A percentile compares a stretch with the other conserved stretches of the same genome.
Evolutionary conservation across 805 yeast genomes (phyloP).

Genomic region (Hanseniaspora vineae): DNA sequence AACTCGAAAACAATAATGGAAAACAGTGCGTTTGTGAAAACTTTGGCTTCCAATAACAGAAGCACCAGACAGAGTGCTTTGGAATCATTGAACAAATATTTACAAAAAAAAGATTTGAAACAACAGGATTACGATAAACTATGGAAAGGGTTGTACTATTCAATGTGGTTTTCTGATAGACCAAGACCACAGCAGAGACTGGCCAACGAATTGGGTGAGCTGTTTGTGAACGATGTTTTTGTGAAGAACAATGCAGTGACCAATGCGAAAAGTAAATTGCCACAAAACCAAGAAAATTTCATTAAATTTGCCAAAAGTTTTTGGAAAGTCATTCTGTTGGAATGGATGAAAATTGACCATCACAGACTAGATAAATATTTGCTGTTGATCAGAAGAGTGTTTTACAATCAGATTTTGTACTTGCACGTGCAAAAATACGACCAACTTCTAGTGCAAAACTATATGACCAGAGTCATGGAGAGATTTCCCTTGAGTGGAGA

Average conservation of each 20-base stretch:
- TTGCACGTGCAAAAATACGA: slow-evolving; percentile 46
- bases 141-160: slow-evolving; percentile 91
- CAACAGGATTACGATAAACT: slow-evolving; percentile 59
- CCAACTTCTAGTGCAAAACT: slow-evolving; percentile 30
- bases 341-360: slow-evolving; percentile 78
- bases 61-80: slow-evolving; percentile 64
- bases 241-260: slow-evolving; percentile 4
- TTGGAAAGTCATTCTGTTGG: slow-evolving; percentile 65
- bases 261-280: slow-evolving; percentile 5
- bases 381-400: slow-evolving; percentile 63
- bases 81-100: slow-evolving; percentile 45
- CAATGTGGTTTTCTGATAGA: slow-evolving; percentile 95
- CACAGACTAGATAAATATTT: slow-evolving; percentile 79
- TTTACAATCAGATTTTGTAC: slow-evolving; percentile 50
- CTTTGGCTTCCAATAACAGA: slow-evolving; percentile 69
- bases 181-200: slow-evolving; percentile 84
- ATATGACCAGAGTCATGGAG: slow-evolving; percentile 29
- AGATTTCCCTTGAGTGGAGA: slow-evolving; percentile 45
- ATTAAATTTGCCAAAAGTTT: slow-evolving; percentile 56
- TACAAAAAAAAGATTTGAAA: slow-evolving; percentile 29
- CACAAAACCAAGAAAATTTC: slow-evolving; percentile 22
- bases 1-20: neutral
- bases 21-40: slow-evolving; percentile 51
- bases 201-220: slow-evolving; percentile 56
- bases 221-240: slow-evolving; percentile 22